These are phyloP conservation scores for Neospermospora avenae DNA, from an alignment of 2,329 filamentous ascomycete species.

Conservation along the genomic window DNA sequence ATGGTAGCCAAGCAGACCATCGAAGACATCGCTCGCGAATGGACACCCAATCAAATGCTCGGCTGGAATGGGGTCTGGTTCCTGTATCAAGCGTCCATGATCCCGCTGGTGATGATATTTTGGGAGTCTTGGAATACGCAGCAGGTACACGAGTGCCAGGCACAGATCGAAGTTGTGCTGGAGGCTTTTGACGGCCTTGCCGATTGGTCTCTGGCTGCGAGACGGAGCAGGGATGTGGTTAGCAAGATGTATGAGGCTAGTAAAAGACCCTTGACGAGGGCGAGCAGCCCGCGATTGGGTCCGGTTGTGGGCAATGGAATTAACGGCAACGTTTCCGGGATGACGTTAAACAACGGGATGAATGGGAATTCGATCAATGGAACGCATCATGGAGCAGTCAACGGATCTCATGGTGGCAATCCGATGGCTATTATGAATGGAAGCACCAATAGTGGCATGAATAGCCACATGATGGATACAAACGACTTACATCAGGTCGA, in stretches of 20 bases:
- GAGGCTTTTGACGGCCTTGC: slow-evolving; percentile 62
- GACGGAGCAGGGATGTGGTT: slow-evolving; percentile 60
- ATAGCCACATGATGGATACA: slow-evolving; percentile 26
- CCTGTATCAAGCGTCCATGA: slow-evolving; percentile 76
- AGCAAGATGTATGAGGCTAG: slow-evolving; percentile 60
- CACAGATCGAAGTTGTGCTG: slow-evolving; percentile 56
- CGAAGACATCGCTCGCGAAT: slow-evolving; percentile 67
- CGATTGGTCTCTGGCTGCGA: slow-evolving; percentile 61
- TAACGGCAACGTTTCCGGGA: slow-evolving; percentile 1
- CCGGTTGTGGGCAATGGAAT: slow-evolving; percentile 36
- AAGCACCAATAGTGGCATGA: slow-evolving; percentile 12
- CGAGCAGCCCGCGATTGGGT: slow-evolving; percentile 33
- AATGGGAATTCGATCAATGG: slow-evolving; percentile 15
- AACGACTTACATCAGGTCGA: slow-evolving; percentile 41
- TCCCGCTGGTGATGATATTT: slow-evolving; percentile 72
- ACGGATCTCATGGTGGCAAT: slow-evolving; percentile 12
- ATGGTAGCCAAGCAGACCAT: slow-evolving; percentile 68
- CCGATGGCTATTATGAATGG: slow-evolving; percentile 13
- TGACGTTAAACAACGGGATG: slow-evolving; percentile 8
- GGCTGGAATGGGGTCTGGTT: slow-evolving; percentile 84
- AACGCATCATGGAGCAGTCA: slow-evolving; percentile 6
- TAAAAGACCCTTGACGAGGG: slow-evolving; percentile 28
- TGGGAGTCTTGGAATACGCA: slow-evolving; percentile 49
- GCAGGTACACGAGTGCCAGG: slow-evolving; percentile 44
- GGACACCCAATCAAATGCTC: slow-evolving; percentile 69